Conservation (phyloP, 768 basidiomycete species). For the Boletellus ananas region DNA sequence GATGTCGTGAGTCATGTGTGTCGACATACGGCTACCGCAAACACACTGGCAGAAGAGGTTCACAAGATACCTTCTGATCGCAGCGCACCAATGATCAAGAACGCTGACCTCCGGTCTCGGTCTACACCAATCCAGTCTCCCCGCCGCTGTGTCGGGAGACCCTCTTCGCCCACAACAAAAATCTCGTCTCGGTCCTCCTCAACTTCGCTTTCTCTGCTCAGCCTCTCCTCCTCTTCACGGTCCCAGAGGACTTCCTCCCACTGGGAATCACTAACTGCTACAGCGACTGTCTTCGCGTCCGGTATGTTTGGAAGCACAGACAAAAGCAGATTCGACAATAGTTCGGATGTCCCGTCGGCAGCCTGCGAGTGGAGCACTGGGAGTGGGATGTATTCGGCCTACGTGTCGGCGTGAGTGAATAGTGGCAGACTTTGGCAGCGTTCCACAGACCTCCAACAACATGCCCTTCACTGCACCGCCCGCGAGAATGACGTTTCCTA, state of each 20-base stretch:
- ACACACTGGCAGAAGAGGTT: conserved; percentile 9
- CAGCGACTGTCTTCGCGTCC: conserved; percentile 72
- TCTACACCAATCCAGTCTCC: conserved; percentile 79
- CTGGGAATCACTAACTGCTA: conserved; percentile 71
- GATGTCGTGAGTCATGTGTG: neutral
- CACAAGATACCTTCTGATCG: conserved; percentile 67
- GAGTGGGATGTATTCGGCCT: conserved; percentile 84
- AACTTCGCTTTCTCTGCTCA: conserved; percentile 21
- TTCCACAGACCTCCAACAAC: conserved; percentile 64
- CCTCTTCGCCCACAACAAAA: conserved; percentile 60
- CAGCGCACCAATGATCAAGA: conserved; percentile 72
- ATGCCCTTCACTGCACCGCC: conserved; percentile 80
- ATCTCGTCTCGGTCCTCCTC: conserved; percentile 44
- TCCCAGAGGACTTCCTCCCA: conserved; percentile 83
- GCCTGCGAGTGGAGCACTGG: conserved; percentile 62
- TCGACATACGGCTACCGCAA: too few species aligned
- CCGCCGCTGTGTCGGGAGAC: conserved; percentile 42
- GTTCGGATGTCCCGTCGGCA: conserved; percentile 65
- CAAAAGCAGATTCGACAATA: conserved; percentile 70
- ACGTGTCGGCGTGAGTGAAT: conserved; percentile 1
- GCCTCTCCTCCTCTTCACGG: conserved; percentile 56
- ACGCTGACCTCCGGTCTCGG: conserved; percentile 75
- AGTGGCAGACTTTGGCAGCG: neutral
- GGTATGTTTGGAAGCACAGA: conserved; percentile 70
- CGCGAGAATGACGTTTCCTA: conserved; percentile 71